Base-by-base conservation (phyloP, 805 yeast genomes). In the Candida ipomoeae region DNA sequence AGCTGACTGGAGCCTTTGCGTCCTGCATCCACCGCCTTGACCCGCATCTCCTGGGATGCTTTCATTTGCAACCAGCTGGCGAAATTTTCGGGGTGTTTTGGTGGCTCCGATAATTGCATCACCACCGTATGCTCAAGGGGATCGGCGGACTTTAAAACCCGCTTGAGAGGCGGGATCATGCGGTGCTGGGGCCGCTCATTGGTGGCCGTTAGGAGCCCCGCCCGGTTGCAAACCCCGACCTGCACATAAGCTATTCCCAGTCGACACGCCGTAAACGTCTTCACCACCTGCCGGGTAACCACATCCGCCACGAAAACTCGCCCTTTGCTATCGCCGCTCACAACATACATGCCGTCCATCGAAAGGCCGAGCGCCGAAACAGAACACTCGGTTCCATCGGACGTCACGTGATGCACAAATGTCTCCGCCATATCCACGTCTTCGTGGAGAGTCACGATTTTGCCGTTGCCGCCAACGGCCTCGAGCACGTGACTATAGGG, bases 241-340 rank as follows among this genome's bases (percentile, higher is more conserved):
- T 62, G 50, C 35, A 75, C 54, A 46, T 56, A 61, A 4, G 75
- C 64, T 15, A 75, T 69, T 4, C 69, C 60, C 6, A 71, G 63
- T 47, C 65, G 66, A 46, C 74, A 67, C 20, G 72, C 69, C 15
- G 68, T 78, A 54, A 83, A 70, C n/a, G 80, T 76, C 61, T 80
- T 83, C 26, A 81, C 70, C 15, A 83, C 81, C 65, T 87, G 94
- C 60, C 80, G 83, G 0, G 92, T 82, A 14, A 75, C 78, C 5
- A 84, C 73, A 65, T 92, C 97, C 58, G 84, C 78, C 0, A 84
- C 74, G 38, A 79, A 78, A 2, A 88, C 80, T 29, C 79, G 74
- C 1, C 97, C 97, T n/a, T 58, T 61, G 0, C 76, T 65, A 62
- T 88, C 95, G 34, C 97, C 97, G 5, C 89, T 80, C 2, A 86